These are phyloP conservation scores for Fusarium sarcochroum DNA, from an alignment of 2,329 filamentous ascomycete genomes.

Conservation along the genomic window DNA sequence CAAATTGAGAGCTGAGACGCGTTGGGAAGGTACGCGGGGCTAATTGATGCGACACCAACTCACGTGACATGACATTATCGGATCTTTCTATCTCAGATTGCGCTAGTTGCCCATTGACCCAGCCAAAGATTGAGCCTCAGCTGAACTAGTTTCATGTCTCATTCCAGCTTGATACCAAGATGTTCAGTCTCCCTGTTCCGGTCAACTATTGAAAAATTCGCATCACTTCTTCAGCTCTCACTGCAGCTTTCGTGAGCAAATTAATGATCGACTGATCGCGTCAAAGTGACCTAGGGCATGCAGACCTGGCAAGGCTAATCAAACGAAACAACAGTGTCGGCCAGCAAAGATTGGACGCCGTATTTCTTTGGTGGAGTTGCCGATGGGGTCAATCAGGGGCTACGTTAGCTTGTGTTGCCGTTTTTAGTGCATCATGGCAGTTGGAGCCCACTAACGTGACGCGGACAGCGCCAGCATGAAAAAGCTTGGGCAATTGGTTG, in stretches of 20 bases:
- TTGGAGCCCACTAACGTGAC: conserved; percentile 40
- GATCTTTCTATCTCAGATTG: neutral
- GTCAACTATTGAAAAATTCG: neutral
- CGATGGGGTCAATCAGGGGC: conserved; percentile 34
- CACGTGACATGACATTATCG: conserved; percentile 39
- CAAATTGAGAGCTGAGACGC: conserved; percentile 23
- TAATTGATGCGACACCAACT: conserved; percentile 40
- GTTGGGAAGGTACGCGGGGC: conserved; percentile 34
- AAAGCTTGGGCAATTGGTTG: conserved; percentile 17
- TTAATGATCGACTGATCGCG: conserved; percentile 37
- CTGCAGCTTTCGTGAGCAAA: neutral
- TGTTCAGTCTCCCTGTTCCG: neutral
- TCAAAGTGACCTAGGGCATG: conserved; percentile 31
- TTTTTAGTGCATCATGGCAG: conserved; percentile 44
- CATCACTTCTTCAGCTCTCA: neutral
- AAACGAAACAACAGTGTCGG: conserved; percentile 41
- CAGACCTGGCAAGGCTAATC: conserved; percentile 31
- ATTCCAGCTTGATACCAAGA: conserved; percentile 14
- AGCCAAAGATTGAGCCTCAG: neutral
- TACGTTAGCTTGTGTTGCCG: conserved; percentile 35
- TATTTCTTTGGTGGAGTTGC: conserved; percentile 16
- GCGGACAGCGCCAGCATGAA: conserved; percentile 35
- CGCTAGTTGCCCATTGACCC: neutral
- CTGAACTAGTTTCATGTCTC: conserved; percentile 2
- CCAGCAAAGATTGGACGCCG: conserved; percentile 33